A percentile compares a stretch with the other conserved stretches of the same genome.
Evolutionary conservation across 768 basidiomycete genomes (phyloP).

Genomic region (Dioszegia hungarica): DNA sequence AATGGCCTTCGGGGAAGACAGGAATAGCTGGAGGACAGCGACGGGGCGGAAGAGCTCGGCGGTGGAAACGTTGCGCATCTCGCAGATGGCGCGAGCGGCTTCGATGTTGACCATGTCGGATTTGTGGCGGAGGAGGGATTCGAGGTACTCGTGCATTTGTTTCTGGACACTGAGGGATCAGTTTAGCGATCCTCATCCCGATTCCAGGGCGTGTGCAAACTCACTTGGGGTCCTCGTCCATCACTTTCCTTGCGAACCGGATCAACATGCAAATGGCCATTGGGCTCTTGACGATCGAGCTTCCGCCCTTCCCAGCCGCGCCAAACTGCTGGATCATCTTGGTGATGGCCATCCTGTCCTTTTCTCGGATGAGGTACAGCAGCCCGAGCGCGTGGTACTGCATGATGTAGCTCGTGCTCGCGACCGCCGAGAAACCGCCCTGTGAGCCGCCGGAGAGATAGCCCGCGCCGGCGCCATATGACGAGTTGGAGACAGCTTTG

Average conservation of each 20-base stretch:
- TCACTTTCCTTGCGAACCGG: constrained; percentile 95
- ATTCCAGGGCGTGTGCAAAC: constrained; percentile 41
- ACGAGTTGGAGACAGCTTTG: constrained; percentile 68
- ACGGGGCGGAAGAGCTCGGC: constrained; percentile 80
- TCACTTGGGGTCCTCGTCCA: constrained; percentile 98
- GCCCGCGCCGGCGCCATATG: constrained; percentile 51
- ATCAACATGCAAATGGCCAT: constrained; percentile 99
- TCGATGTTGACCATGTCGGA: constrained; percentile 99
- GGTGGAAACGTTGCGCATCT: constrained; percentile 77
- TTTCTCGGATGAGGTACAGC: constrained; percentile 88
- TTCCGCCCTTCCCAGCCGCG: constrained; percentile 58
- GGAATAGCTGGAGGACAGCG: constrained; percentile 87
- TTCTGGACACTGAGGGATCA: constrained; percentile 64
- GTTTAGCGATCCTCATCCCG: constrained; percentile 1
- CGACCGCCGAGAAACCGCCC: constrained; percentile 68
- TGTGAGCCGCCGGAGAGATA: constrained; percentile 53
- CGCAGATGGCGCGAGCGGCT: constrained; percentile 94
- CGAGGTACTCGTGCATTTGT: constrained; percentile 88
- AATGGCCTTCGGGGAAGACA: constrained; percentile 89
- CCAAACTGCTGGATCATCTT: constrained; percentile 97
- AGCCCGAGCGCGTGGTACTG: constrained; percentile 96
- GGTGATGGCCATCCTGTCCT: constrained; percentile 97
- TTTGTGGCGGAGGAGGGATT: constrained; percentile 94
- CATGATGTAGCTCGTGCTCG: constrained; percentile 84
- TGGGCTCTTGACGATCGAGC: constrained; percentile 83